Evolutionary conservation across 495 filamentous ascomycete genomes (phyloP).

Genomic region (Opeltia flavorubescens): DNA sequence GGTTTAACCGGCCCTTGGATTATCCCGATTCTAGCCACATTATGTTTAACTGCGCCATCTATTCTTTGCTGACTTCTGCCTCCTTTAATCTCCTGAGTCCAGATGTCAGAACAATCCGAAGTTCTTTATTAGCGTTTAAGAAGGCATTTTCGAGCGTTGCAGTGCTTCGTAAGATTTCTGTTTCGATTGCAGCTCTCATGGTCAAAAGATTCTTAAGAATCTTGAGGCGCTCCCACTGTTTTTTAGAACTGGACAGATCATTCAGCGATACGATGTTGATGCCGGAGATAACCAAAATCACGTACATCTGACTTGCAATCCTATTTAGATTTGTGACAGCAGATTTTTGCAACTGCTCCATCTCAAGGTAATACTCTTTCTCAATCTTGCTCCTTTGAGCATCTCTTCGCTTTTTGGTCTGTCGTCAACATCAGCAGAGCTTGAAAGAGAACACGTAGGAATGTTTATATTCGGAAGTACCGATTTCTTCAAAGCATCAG

Average conservation of each 20-base stretch:
- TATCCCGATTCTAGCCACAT: too few species aligned
- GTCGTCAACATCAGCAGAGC: not conserved
- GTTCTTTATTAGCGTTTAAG: conserved; percentile 3
- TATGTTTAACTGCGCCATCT: too few species aligned
- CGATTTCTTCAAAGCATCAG: conserved; percentile 9
- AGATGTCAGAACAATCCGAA: not conserved
- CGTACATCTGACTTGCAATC: conserved; percentile 4
- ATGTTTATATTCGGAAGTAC: too few species aligned
- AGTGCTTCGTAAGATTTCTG: conserved; percentile 4
- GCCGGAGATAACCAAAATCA: not conserved
- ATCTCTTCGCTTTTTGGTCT: conserved; percentile 19
- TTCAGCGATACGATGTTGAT: not conserved
- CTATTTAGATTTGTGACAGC: not conserved
- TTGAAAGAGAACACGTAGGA: not conserved
- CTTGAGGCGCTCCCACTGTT: conserved; percentile 3
- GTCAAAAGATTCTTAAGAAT: conserved; percentile 4
- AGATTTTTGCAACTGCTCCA: conserved; percentile 11
- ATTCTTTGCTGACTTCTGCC: not conserved
- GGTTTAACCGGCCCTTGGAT: too few species aligned
- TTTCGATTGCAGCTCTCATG: conserved; percentile 8
- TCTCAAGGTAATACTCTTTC: conserved; percentile 11
- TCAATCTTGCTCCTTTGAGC: conserved; percentile 13
- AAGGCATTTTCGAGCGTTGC: conserved; percentile 9
- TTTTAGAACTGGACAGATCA: not conserved
- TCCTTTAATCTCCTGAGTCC: not conserved